A percentile compares a stretch with the other conserved stretches of the same genome.
Evolutionary conservation across 768 basidiomycete genomes (phyloP).

Genomic region (Suillus paluster): DNA sequence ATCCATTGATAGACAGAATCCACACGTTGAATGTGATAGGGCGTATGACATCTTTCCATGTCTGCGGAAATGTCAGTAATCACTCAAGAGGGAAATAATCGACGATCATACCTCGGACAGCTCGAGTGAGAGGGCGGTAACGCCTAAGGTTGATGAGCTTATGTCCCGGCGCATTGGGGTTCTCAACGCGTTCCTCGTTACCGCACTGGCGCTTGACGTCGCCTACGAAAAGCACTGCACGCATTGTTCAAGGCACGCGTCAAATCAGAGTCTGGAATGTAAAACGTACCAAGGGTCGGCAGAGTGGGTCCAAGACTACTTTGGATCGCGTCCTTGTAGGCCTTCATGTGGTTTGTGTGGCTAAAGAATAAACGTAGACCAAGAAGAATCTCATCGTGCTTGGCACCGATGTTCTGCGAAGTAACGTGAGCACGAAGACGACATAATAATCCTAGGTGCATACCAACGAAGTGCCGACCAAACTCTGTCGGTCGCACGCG

Average conservation of each 20-base stretch:
- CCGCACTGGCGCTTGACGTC: slow-evolving; percentile 39
- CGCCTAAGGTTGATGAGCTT: slow-evolving; percentile 43
- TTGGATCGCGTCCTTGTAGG: slow-evolving; percentile 36
- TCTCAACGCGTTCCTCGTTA: slow-evolving; percentile 28
- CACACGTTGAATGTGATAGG: slow-evolving; percentile 42
- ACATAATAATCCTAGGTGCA: not conserved
- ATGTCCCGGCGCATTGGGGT: slow-evolving; percentile 29
- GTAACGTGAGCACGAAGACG: not conserved
- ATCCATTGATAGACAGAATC: slow-evolving; percentile 47
- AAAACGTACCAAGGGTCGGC: slow-evolving; percentile 15
- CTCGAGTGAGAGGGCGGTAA: slow-evolving; percentile 44
- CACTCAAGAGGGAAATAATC: not conserved
- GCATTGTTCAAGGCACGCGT: slow-evolving; percentile 6
- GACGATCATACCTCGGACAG: slow-evolving; percentile 40
- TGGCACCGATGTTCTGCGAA: not conserved
- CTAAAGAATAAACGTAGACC: not conserved
- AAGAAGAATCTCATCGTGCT: not conserved
- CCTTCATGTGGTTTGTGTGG: slow-evolving; percentile 27
- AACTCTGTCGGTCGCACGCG: slow-evolving; percentile 45
- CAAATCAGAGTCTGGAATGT: not conserved
- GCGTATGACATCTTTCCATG: slow-evolving; percentile 51
- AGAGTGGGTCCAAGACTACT: slow-evolving; percentile 33
- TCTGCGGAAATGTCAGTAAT: slow-evolving; percentile 31
- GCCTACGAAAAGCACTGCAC: slow-evolving; percentile 34
- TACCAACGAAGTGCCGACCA: slow-evolving; percentile 29